Conservation (phyloP, 2,329 filamentous ascomycete genomes). For the Pseudogymnoascus sp. region DNA sequence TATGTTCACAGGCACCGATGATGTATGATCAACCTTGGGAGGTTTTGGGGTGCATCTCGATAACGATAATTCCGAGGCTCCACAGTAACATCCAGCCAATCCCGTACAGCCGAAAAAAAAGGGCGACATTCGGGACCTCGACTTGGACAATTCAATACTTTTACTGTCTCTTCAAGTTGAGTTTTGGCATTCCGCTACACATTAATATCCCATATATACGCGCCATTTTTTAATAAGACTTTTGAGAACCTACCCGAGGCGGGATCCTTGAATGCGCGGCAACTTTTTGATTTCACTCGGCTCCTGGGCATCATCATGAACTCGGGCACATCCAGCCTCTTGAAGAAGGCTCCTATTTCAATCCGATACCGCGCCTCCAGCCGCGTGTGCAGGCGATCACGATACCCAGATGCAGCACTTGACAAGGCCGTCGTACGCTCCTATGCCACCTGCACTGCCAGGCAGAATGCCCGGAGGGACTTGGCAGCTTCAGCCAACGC, state of each 20-base stretch:
- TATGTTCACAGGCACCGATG: neutral
- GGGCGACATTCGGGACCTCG: neutral
- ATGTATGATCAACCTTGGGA: conserved; percentile 2
- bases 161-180: neutral
- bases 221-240: neutral
- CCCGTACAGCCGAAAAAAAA: conserved; percentile 4
- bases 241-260: neutral
- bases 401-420: neutral
- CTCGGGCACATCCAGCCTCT: conserved; percentile 23
- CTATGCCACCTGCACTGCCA: neutral
- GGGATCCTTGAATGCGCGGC: neutral
- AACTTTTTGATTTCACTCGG: conserved; percentile 15
- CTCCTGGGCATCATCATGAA: conserved; percentile 22
- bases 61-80: conserved; percentile 6
- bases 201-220: conserved; percentile 1
- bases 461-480: conserved; percentile 7
- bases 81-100: neutral
- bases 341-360: conserved; percentile 24
- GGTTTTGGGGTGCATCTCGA: neutral
- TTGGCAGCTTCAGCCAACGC: conserved; percentile 19
- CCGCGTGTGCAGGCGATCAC: neutral
- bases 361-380: conserved; percentile 4
- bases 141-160: neutral
- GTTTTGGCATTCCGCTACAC: neutral
- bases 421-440: neutral